Evolutionary conservation across 2,329 filamentous ascomycete species (phyloP), one percentile per base, ranked within the genome.

Genomic region (Colletotrichum sp.): DNA sequence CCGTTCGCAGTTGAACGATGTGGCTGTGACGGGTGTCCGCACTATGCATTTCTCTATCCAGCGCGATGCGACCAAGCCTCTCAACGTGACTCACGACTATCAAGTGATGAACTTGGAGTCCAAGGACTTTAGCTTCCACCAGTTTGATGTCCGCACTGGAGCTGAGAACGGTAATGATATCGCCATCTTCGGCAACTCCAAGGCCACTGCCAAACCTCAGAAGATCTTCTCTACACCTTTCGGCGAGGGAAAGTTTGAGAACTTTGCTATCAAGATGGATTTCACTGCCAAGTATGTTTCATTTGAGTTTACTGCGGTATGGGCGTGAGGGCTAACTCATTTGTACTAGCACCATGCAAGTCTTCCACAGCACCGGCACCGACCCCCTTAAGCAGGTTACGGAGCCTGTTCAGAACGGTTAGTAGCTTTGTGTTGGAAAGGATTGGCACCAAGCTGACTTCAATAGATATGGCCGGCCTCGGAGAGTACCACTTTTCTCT

Each of bases 41-140:
- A 87, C 87, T 1, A 81, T 88, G 76, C 87, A 89, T 80, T 88
- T 85, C 78, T 86, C 84, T 68, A 82, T 89, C 34, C 85, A 85
- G 80, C 84, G 85, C 68, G 86, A 88, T 77, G 71, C 82, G 1
- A 75, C 81, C 12, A 80, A 85, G 44, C 83, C 85, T 6, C 79
- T 88, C 65, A 88, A 88, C 78, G 79, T 85, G 66, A 86, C 84
- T 8, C 87, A 89, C 77, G 86, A 88, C 80, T 88, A 88, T 78
- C 80, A 83, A 77, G 77, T 83, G 36, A 80, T 79, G 6, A 78
- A 70, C 65, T 71, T 78, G 19, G 76, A 78, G 76, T 77, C 77
- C 15, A 73, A 71, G 22, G 77, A 78, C 71, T 78, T 78, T 16
- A 67, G 30, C 59, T 73, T 73, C 48, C 77, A 73, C 30, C 70